Base-by-base conservation (phyloP, 805 yeast species). In the Metschnikowia picachoensis region DNA sequence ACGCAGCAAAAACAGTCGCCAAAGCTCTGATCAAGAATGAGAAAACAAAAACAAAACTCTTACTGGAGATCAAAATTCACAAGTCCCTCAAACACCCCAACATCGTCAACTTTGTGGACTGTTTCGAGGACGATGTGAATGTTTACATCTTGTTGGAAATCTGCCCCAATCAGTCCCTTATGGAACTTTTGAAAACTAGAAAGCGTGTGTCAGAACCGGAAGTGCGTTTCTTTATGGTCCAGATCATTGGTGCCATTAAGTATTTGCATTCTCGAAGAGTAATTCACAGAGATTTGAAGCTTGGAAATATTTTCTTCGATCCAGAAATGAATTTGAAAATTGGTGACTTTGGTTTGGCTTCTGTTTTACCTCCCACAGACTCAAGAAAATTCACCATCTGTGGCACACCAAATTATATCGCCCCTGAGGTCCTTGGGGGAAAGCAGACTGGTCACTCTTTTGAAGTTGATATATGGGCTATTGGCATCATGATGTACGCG, bases 301-400 rank as follows among this genome's bases (percentile, higher is more conserved):
- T 95, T 47, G 99, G 99, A 28, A 94, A 94, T 66, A 89, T 94
- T 53, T 92, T 94, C 67, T 85, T 94, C 57, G 99, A 94, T 64
- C 87, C 89, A 9, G 78, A 87, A 39, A 94, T 92, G 96, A 88
- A 90, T 66, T 77, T 92, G 60, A 94, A 94, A 65, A 86, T 94
- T 51, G 99, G 99, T 53, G 99, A 94, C 66, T 94, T 94, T 70
- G 99, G 99, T 30, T 77, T 94, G 49, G 99, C 99, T n/a, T 90
- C 97, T 1, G 85, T 88, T n/a, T 76, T 94, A 51, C 86, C 85
- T 36, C 73, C 80, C 17, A 59, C 59, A 36, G 77, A 77, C 47
- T 87, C 87, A 41, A 82, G 92, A 54, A 89, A 92, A 60, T 87
- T 84, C 63, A 92, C 99, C 37, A 88, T 94, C 46, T 94, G 99